These are phyloP conservation scores for Tetracentron sinense DNA, from an alignment of 164 flowering plant genomes.

Conservation along the genomic window DNA sequence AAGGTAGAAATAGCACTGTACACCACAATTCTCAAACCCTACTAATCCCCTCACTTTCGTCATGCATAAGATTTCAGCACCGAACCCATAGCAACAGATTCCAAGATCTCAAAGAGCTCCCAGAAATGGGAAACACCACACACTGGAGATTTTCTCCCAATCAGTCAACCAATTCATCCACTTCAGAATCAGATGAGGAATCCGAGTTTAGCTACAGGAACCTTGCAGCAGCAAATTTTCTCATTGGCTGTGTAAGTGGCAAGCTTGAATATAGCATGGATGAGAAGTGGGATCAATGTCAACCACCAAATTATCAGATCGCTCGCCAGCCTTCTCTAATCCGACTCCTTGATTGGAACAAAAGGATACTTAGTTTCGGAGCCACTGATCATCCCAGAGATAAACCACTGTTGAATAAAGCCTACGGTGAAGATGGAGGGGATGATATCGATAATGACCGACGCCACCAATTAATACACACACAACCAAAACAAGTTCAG, in stretches of 20 bases:
- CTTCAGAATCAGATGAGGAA: slow-evolving; percentile 21
- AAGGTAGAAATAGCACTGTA: slow-evolving; percentile 10
- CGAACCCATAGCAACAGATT: background rate
- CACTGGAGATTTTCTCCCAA: slow-evolving; percentile 12
- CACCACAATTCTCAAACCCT: slow-evolving; percentile 11
- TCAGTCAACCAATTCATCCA: slow-evolving; percentile 5
- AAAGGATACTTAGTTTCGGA: slow-evolving; percentile 1
- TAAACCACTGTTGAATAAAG: slow-evolving; percentile 13
- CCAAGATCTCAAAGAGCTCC: slow-evolving; percentile 5
- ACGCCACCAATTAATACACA: slow-evolving; percentile 1
- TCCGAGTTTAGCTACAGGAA: slow-evolving; percentile 17
- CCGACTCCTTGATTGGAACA: slow-evolving; percentile 8
- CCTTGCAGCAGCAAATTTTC: slow-evolving; percentile 16
- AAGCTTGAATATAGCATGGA: slow-evolving; percentile 4
- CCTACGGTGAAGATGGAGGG: slow-evolving; percentile 13
- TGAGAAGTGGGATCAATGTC: slow-evolving; percentile 3
- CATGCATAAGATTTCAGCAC: slow-evolving; percentile 18
- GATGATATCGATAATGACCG: slow-evolving; percentile 17
- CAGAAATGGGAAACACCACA: slow-evolving; percentile 2
- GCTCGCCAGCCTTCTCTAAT: slow-evolving; percentile 9
- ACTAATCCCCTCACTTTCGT: slow-evolving; percentile 16
- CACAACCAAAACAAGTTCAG: background rate
- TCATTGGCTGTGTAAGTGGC: background rate
- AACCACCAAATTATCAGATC: background rate
- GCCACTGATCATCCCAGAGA: background rate